Base-by-base conservation (phyloP, 352 stramenopile species). In the Phytophthora pluvialis region DNA sequence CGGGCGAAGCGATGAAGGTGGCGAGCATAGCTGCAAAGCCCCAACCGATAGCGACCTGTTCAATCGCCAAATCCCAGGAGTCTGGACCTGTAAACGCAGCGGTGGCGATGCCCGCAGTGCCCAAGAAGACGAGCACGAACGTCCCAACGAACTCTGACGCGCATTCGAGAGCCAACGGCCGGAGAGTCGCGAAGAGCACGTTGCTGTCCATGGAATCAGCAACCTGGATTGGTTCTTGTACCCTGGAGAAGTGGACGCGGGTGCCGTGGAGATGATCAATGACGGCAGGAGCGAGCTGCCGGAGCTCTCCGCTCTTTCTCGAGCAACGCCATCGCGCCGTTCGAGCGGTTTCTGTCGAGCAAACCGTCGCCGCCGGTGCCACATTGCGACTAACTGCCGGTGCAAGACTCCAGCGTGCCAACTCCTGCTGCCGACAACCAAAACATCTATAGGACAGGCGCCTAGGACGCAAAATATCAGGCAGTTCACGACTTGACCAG, bases 21-120 rank as follows among this genome's bases (percentile, higher is more conserved):
- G 80, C 74, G 12, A 91, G 60, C 9, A 72, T 71, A 13, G 86
- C 74, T 29, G 70, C 75, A 50, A 91, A 55, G 0, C 74, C 74
- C 74, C 74, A 82, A 13, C 45, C 60, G 21, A 69, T 21, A 15
- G 74, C 56, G 15, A 75, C 57, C 16, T 67, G 50, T 29, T 69
- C 26, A 40, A 64, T 57, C 18, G 31, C 47, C 32, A 73, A 47
- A 35, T 62, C 44, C 12, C 43, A 51, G 5, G n/a, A 25, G 6
- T 44, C 53, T 7, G 52, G 26, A 50, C 25, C 52, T 47, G 50
- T 50, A 36, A 70, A 76, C 1, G 62, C 58, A 43, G 57, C 46
- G 5, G 48, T 55, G 9, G 67, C 57, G 25, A 74, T 67, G 26
- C 69, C 48, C 32, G 66, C 67, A 40, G 60, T 75, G 32, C 73